Evolutionary conservation across 305 asterid species (phyloP), one percentile per base, ranked within the genome.

Genomic region (Salvia sclarea): DNA sequence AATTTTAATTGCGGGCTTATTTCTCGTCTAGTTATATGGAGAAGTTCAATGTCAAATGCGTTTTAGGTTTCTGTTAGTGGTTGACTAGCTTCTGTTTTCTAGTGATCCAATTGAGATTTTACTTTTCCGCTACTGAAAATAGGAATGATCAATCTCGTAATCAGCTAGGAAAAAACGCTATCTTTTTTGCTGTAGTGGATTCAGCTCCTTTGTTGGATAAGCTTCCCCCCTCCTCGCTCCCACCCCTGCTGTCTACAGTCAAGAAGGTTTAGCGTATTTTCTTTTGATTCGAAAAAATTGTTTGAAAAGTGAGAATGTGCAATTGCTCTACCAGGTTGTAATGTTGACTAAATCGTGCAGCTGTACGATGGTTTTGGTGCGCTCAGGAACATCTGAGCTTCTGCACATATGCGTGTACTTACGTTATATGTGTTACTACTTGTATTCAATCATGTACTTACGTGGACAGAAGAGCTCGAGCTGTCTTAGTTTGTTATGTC

Each of bases 101-200:
- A 61, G 70, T 33, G 76, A 72, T 73, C 69, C 55, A 43, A 21
- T 62, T 31, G 65, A 37, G 64, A 31, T 28, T 40, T 61, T 56
- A n/a, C 35, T 56, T 6, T 63, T 57, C 20, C 16, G 68, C 48
- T 16, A 12, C 59, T 31, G 48, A 44, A 40, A 70, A 20, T 68
- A 37, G 64, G 54, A 68, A 58, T 40, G 53, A 40, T 68, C 21
- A 47, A 14, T 70, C 47, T 56, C 68, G 66, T 49, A 70, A 61
- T 44, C 73, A 71, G 58, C 78, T 47, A 21, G 22, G 24, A 41
- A 14, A 25, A n/a, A 21, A 14, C 13, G 55, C 50, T 48, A 61
- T 22, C 25, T 50, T 17, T 53, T 71, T 24, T 33, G 59, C 70
- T 73, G 49, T 18, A 52, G 49, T 37, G 61, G 71, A 72, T 17